A percentile compares a stretch with the other conserved stretches of the same genome.
phyloP scores from a whole-genome alignment of 495 filamentous ascomycete species.

The Neurospora cerealis region DNA sequence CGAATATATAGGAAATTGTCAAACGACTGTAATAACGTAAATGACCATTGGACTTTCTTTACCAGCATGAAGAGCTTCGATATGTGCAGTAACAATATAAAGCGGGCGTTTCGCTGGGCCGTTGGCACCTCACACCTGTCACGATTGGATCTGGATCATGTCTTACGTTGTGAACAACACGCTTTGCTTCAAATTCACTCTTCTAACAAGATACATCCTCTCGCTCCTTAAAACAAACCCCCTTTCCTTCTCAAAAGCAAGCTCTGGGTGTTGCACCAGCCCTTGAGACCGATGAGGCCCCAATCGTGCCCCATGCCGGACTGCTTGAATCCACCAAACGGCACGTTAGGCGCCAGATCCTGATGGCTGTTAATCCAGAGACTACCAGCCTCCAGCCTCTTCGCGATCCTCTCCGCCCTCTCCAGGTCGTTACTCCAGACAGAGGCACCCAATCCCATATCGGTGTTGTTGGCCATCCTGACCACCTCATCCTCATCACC shows the following conservation, averaged over 20 bases:
- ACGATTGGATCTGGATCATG: background rate
- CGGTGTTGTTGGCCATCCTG: conserved; percentile 43
- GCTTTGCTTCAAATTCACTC: background rate
- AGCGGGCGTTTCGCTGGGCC: no score
- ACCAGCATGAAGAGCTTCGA: no score
- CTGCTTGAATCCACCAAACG: conserved; percentile 48
- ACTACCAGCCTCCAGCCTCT: conserved; percentile 41
- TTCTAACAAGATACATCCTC: background rate
- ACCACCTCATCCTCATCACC: conserved; percentile 48
- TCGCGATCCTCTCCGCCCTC: conserved; percentile 39
- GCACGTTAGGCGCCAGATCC: conserved; percentile 26
- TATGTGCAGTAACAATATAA: no score
- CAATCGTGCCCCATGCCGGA: conserved; percentile 49
- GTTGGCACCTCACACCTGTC: background rate
- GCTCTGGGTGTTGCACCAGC: conserved; percentile 39
- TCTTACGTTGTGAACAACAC: no score
- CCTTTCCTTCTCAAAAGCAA: conserved; percentile 7
- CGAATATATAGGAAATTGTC: no score
- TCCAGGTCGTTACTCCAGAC: conserved; percentile 46
- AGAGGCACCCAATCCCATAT: conserved; percentile 47
- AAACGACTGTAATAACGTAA: no score
- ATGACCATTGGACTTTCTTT: no score
- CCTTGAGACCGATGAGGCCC: conserved; percentile 38
- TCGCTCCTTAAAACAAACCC: background rate
- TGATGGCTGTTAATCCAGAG: conserved; percentile 50